Evolutionary conservation across 768 basidiomycete genomes (phyloP).

Genomic region (Boletus subcaerulescens): DNA sequence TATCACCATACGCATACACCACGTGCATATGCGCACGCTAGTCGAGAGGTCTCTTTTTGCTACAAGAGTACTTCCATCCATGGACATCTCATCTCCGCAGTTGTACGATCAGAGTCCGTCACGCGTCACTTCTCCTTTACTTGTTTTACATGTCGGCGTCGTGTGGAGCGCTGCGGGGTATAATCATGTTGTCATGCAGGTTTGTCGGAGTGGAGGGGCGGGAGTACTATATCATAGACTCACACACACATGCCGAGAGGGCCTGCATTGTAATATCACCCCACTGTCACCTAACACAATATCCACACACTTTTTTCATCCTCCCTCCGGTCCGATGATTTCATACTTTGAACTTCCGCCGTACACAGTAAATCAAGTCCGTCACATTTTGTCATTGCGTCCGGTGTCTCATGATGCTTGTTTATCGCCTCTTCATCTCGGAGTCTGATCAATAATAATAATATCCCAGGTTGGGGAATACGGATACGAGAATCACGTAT

Average conservation of each 20-base stretch:
- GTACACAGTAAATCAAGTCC: not conserved
- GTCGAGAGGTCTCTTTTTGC: slow-evolving; percentile 9
- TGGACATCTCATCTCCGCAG: slow-evolving; percentile 18
- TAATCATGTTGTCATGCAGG: slow-evolving; percentile 24
- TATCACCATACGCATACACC: slow-evolving; percentile 34
- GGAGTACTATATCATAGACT: slow-evolving; percentile 24
- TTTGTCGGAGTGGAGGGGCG: slow-evolving; percentile 15
- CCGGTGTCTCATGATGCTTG: not conserved
- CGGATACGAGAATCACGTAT: not conserved
- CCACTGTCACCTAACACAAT: not conserved
- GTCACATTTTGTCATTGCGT: not conserved
- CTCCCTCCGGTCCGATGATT: slow-evolving; percentile 26
- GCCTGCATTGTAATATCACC: slow-evolving; percentile 30
- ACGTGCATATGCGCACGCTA: slow-evolving; percentile 36
- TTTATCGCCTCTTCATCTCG: slow-evolving; percentile 18
- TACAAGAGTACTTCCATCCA: slow-evolving; percentile 2
- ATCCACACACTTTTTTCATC: slow-evolving; percentile 2
- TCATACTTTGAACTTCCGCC: slow-evolving; percentile 21
- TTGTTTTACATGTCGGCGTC: no score
- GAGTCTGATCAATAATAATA: slow-evolving; percentile 20
- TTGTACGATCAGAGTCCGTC: slow-evolving; percentile 27
- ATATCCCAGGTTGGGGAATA: slow-evolving; percentile 13
- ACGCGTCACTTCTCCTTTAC: not conserved
- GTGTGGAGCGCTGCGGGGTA: slow-evolving; percentile 12
- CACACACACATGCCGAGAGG: slow-evolving; percentile 17